These are phyloP conservation scores for Pezicula carpinea DNA, from an alignment of 2,329 filamentous ascomycete species.

Conservation along the genomic window DNA sequence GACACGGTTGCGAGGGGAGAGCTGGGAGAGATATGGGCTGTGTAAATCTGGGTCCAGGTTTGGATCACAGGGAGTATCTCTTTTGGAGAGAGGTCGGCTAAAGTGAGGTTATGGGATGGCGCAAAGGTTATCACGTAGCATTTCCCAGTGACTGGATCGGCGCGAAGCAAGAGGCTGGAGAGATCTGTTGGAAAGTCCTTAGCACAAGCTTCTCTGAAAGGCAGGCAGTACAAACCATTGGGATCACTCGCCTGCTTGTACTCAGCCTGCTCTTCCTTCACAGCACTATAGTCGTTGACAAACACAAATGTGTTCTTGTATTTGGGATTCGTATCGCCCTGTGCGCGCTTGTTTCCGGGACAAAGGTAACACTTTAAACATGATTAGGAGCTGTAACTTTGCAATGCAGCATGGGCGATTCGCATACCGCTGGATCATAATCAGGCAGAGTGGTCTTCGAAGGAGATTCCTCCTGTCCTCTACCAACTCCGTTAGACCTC, in stretches of 20 bases:
- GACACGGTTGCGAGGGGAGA: conserved; percentile 49
- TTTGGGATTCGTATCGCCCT: conserved; percentile 79
- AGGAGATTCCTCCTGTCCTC: conserved; percentile 72
- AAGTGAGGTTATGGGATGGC: conserved; percentile 81
- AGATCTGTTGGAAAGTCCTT: conserved; percentile 49
- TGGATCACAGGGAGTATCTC: conserved; percentile 81
- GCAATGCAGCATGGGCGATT: background rate
- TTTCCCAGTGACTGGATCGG: conserved; percentile 84
- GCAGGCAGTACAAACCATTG: conserved; percentile 20
- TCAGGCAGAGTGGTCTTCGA: conserved; percentile 65
- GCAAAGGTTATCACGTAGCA: conserved; percentile 98
- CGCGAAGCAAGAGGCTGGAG: conserved; percentile 71
- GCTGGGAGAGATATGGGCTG: conserved; percentile 72
- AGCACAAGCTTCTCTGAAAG: conserved; percentile 1
- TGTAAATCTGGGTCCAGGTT: conserved; percentile 90
- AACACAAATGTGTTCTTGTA: conserved; percentile 90
- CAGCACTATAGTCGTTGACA: conserved; percentile 95
- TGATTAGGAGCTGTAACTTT: conserved; percentile 9
- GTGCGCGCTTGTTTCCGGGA: conserved; percentile 82
- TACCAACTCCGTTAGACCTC: conserved; percentile 29
- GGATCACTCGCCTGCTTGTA: conserved; percentile 47
- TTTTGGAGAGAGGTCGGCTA: conserved; percentile 76
- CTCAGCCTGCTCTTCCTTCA: conserved; percentile 85
- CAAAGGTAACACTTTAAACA: conserved; percentile 81
- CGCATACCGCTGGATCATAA: conserved; percentile 68